Evolutionary conservation across 139 green algal genomes (phyloP).

Genomic region (Chara braunii): DNA sequence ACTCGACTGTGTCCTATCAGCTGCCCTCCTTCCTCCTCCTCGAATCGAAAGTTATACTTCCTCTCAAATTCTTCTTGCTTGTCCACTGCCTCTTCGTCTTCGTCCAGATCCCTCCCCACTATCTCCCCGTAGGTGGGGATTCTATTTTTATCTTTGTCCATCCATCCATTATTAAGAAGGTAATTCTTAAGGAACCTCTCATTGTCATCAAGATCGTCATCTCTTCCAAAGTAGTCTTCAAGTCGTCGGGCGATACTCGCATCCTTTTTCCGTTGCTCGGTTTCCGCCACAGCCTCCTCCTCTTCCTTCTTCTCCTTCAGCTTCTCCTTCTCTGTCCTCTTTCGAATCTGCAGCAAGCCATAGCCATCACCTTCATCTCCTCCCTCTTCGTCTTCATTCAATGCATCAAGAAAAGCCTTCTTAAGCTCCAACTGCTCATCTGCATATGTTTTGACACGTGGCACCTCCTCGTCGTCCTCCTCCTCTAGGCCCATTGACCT

Average conservation of each 20-base stretch:
- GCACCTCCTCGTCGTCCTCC: constrained; percentile 32
- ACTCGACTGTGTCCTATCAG: constrained; percentile 57
- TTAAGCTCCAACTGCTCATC: constrained; percentile 68
- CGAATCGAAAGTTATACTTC: constrained; percentile 83
- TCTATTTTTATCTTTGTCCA: constrained; percentile 42
- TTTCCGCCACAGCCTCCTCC: neutral
- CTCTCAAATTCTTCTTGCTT: constrained; percentile 75
- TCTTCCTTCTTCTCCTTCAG: neutral
- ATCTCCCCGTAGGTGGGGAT: constrained; percentile 49
- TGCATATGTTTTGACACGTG: constrained; percentile 49
- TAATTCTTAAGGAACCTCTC: constrained; percentile 79
- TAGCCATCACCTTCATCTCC: neutral
- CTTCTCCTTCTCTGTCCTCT: neutral
- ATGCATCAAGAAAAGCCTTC: constrained; percentile 48
- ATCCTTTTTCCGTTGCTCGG: neutral
- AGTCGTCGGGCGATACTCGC: constrained; percentile 40
- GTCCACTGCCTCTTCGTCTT: constrained; percentile 72
- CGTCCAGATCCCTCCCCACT: constrained; percentile 52
- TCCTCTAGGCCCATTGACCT: constrained; percentile 61
- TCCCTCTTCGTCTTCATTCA: constrained; percentile 18
- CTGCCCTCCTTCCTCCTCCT: constrained; percentile 63
- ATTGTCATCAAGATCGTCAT: constrained; percentile 49
- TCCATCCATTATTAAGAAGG: constrained; percentile 60
- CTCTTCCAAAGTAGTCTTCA: constrained; percentile 68
- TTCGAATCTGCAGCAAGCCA: neutral